phyloP scores from a whole-genome alignment of 75 land plant genomes.

The Adiantum capillusveneris region DNA sequence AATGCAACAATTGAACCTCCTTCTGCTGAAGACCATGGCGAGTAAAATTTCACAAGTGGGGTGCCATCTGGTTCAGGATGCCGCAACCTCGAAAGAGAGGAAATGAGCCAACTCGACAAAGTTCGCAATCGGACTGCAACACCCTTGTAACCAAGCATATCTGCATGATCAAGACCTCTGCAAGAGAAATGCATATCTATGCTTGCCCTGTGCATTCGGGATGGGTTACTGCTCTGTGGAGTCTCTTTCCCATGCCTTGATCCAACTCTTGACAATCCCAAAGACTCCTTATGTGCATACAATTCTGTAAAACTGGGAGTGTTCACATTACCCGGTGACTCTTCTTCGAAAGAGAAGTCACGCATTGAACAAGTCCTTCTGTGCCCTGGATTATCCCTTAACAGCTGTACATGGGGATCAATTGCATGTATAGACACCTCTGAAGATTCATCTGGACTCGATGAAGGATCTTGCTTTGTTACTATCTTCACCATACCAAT shows the following conservation, averaged over 20 bases:
- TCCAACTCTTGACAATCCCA: too few relatives aligned
- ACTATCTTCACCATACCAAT: slow-evolving; percentile 26
- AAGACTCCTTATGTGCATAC: too few relatives aligned
- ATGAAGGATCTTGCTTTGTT: neutral
- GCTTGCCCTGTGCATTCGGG: neutral
- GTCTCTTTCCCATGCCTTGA: too few relatives aligned
- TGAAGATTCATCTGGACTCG: too few relatives aligned
- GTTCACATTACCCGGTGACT: too few relatives aligned
- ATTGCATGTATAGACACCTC: too few relatives aligned
- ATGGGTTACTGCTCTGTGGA: too few relatives aligned
- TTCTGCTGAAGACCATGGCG: slow-evolving; percentile 4
- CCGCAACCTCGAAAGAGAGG: slow-evolving; percentile 11
- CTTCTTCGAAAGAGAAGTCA: too few relatives aligned
- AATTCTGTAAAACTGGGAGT: too few relatives aligned
- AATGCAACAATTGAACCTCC: slow-evolving; percentile 21
- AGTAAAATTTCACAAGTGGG: slow-evolving; percentile 10
- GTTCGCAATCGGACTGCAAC: slow-evolving; percentile 13
- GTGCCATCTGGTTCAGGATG: slow-evolving; percentile 4
- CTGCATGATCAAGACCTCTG: slow-evolving; percentile 27
- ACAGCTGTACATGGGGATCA: too few relatives aligned
- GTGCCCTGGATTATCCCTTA: too few relatives aligned
- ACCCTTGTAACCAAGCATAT: slow-evolving; percentile 19
- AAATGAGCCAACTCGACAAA: slow-evolving; percentile 21
- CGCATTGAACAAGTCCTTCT: too few relatives aligned
- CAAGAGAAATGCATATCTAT: slow-evolving; percentile 7